phyloP scores from a whole-genome alignment of 169 alveolate genomes.

The Eimeria nieschulzi region DNA sequence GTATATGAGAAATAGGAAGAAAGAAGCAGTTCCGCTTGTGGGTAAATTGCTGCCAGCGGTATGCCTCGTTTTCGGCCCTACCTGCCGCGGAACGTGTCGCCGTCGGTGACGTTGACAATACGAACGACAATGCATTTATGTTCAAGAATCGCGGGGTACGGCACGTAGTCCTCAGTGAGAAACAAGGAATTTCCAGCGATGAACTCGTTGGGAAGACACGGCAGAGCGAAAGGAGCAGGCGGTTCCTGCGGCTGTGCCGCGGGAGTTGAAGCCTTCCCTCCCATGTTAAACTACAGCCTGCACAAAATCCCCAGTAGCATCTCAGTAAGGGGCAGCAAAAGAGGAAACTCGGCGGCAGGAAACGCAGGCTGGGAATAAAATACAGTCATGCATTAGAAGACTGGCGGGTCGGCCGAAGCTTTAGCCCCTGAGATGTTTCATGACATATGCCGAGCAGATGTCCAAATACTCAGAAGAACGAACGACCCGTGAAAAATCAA shows the following conservation, averaged over 20 bases:
- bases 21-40: neutral
- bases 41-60: too few species aligned
- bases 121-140: conserved; percentile 20
- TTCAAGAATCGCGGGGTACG: neutral
- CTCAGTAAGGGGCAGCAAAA: neutral
- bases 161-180: conserved; percentile 10
- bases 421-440: too few species aligned
- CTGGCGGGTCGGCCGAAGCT: too few species aligned
- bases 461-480: too few species aligned
- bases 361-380: neutral
- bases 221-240: conserved; percentile 15
- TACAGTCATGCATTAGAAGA: too few species aligned
- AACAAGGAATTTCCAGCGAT: neutral
- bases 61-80: neutral
- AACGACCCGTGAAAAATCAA: too few species aligned
- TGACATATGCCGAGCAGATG: too few species aligned
- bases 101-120: conserved; percentile 8
- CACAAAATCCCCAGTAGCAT: neutral
- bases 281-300: neutral
- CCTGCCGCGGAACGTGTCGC: conserved; percentile 30
- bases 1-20: neutral
- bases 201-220: neutral
- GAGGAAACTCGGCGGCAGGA: neutral
- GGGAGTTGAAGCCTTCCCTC: conserved; percentile 9
- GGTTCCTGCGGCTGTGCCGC: neutral